Conservation (phyloP, 2,329 filamentous ascomycete genomes). For the Aspergillus aculeatinus region DNA sequence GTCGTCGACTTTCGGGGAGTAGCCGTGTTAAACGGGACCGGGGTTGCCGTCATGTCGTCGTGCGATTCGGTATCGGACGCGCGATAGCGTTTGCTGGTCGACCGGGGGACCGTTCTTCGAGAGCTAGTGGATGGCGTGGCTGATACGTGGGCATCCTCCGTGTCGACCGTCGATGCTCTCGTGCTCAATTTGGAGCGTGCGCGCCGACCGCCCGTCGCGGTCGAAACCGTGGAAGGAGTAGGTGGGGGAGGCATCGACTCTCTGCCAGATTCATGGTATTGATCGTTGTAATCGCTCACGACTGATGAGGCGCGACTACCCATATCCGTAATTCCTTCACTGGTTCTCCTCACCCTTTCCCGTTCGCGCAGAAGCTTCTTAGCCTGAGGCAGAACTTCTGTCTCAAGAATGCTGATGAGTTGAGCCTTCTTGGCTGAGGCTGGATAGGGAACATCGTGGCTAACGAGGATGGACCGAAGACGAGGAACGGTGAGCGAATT, state of each 20-base stretch:
- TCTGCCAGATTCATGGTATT: conserved; percentile 55
- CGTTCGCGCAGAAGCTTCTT: conserved; percentile 72
- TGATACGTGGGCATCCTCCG: conserved; percentile 30
- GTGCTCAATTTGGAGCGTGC: conserved; percentile 51
- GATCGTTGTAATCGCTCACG: conserved; percentile 60
- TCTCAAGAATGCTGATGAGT: conserved; percentile 78
- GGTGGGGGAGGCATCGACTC: conserved; percentile 50
- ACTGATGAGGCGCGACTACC: conserved; percentile 65
- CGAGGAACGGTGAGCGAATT: conserved; percentile 79
- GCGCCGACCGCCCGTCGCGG: conserved; percentile 56
- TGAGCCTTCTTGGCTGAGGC: conserved; percentile 89
- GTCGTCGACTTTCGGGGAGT: conserved; percentile 46
- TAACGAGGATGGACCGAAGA: conserved; percentile 85
- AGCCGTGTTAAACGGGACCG: conserved; percentile 36
- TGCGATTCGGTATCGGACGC: conserved; percentile 33
- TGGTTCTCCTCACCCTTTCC: conserved; percentile 78
- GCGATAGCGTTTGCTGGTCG: conserved; percentile 35
- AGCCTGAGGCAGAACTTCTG: conserved; percentile 74
- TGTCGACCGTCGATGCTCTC: conserved; percentile 46
- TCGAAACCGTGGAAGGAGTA: conserved; percentile 49
- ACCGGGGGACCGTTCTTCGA: conserved; percentile 35
- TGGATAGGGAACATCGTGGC: conserved; percentile 81
- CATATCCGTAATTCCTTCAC: conserved; percentile 74
- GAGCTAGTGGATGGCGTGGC: conserved; percentile 29
- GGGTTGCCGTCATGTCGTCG: conserved; percentile 34